Conservation (phyloP, 2,329 filamentous ascomycete genomes). For the Ascosphaera acerosa region DNA sequence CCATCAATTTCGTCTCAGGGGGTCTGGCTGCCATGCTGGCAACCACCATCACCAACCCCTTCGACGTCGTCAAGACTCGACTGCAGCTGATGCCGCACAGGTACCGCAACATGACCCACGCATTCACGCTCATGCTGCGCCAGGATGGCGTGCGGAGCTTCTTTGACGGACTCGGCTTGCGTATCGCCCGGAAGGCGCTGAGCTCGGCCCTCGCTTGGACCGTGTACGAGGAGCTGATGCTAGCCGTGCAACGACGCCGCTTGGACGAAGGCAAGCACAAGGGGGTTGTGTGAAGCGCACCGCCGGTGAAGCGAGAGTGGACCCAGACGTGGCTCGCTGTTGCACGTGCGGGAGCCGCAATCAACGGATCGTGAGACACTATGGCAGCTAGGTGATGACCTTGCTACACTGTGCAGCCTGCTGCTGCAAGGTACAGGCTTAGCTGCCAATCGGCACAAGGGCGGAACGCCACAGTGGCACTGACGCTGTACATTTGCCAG, state of each 20-base stretch:
- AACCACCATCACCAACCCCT: constrained; percentile 80
- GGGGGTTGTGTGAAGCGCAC: too few species aligned
- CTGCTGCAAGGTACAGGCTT: too few species aligned
- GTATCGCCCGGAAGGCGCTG: constrained; percentile 75
- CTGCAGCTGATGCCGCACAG: constrained; percentile 67
- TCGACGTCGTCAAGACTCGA: constrained; percentile 87
- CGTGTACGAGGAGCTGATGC: constrained; percentile 74
- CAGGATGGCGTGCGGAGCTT: constrained; percentile 62
- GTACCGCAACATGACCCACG: constrained; percentile 64
- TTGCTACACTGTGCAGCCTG: too few species aligned
- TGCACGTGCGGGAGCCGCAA: too few species aligned
- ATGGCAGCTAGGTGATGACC: too few species aligned
- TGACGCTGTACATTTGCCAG: constrained; percentile 5
- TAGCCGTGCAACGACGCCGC: neutral
- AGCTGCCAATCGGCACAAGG: too few species aligned
- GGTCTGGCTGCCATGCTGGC: constrained; percentile 57
- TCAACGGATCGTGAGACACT: too few species aligned
- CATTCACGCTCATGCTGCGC: constrained; percentile 47
- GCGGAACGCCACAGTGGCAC: too few species aligned
- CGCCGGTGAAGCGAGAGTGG: too few species aligned
- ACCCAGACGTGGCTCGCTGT: too few species aligned
- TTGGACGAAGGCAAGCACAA: too few species aligned
- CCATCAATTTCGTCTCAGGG: constrained; percentile 75
- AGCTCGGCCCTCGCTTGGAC: constrained; percentile 96
- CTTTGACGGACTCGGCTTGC: constrained; percentile 61